These are phyloP conservation scores for Porcisia deanei DNA, from an alignment of 208 protist genomes.

Conservation along the genomic window DNA sequence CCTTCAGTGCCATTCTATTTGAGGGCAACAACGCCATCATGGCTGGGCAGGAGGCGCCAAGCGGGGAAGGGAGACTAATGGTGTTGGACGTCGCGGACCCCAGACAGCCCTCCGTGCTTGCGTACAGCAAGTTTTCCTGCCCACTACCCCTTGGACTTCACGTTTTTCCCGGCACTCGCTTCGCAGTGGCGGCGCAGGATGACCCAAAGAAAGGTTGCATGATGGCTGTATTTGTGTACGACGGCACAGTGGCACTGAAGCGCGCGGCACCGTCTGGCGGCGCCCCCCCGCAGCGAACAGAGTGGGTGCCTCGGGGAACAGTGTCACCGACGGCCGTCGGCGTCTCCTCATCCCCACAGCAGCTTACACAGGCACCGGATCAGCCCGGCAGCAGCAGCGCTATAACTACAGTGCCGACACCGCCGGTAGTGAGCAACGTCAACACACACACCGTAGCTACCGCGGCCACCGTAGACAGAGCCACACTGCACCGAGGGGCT, in stretches of 20 bases:
- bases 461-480: slow-evolving; percentile 14
- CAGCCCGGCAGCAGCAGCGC: neutral
- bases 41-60: slow-evolving; percentile 42
- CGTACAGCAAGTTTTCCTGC: slow-evolving; percentile 40
- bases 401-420: neutral
- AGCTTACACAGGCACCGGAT: neutral
- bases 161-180: slow-evolving; percentile 55
- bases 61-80: slow-evolving; percentile 51
- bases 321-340: slow-evolving; percentile 4
- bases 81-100: slow-evolving; percentile 74
- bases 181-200: slow-evolving; percentile 65
- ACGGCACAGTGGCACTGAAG: slow-evolving; percentile 44
- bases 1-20: slow-evolving; percentile 66
- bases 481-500: slow-evolving; percentile 24
- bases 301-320: slow-evolving; percentile 31
- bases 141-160: slow-evolving; percentile 57
- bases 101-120: slow-evolving; percentile 52
- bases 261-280: neutral
- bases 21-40: slow-evolving; percentile 72
- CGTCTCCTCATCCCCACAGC: slow-evolving; percentile 4
- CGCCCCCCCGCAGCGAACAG: slow-evolving; percentile 43
- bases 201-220: slow-evolving; percentile 42
- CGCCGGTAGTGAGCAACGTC: neutral
- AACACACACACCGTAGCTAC: neutral
- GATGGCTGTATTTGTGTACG: slow-evolving; percentile 79